Percentiles rank a stretch among this genome's conserved stretches.
Conservation (phyloP, 306 rosid genomes). For the Trifolium fragiferum region DNA sequence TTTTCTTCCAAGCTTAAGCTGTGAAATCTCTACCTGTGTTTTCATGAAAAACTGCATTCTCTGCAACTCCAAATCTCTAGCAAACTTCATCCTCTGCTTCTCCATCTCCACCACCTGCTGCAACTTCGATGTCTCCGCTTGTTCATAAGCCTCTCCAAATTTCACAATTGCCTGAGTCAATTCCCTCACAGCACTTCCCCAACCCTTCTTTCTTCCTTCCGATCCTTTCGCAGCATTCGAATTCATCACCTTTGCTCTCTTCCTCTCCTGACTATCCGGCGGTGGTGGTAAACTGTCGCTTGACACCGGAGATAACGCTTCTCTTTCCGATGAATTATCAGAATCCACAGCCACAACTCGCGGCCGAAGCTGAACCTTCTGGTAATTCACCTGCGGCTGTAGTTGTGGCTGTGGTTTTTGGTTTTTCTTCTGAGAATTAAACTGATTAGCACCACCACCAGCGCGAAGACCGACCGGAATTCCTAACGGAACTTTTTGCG, state of each 20-base stretch:
- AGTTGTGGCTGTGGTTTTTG: conserved; percentile 36
- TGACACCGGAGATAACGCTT: conserved; percentile 60
- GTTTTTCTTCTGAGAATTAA: conserved; percentile 33
- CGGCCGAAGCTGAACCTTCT: conserved; percentile 58
- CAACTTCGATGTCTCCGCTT: conserved; percentile 84
- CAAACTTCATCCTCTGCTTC: conserved; percentile 93
- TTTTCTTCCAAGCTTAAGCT: conserved; percentile 72
- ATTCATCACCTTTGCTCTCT: conserved; percentile 55
- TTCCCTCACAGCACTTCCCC: conserved; percentile 83
- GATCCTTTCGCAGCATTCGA: conserved; percentile 40
- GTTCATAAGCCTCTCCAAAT: conserved; percentile 93
- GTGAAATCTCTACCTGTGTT: conserved; percentile 91
- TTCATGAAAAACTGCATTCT: conserved; percentile 97
- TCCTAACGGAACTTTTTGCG: conserved; percentile 67
- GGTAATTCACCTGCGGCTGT: conserved; percentile 43
- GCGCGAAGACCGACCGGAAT: conserved; percentile 68
- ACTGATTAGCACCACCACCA: conserved; percentile 45
- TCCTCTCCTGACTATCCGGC: conserved; percentile 54
- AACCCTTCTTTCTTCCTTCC: conserved; percentile 45
- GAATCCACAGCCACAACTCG: conserved; percentile 43
- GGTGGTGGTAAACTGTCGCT: conserved; percentile 74
- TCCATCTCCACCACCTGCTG: conserved; percentile 97
- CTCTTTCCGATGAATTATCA: conserved; percentile 54
- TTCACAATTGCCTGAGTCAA: conserved; percentile 81
- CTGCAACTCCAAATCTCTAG: conserved; percentile 90